Evolutionary conservation across 2,329 filamentous ascomycete genomes (phyloP), one percentile per base, ranked within the genome.

Genomic region (Sclerotinia sclerotiorum): DNA sequence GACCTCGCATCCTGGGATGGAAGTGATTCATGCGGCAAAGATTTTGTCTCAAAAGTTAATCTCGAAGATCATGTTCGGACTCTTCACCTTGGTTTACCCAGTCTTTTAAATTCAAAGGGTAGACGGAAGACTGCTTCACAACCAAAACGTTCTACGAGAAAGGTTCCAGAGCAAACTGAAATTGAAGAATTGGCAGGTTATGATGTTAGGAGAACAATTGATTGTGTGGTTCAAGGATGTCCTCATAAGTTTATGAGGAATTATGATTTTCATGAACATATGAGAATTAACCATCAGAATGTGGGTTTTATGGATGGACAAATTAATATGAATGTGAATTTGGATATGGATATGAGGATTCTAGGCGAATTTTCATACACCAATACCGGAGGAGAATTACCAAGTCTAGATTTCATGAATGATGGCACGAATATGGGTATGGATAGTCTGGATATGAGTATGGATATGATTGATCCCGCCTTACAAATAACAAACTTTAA

Each of bases 51-150:
- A 70, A 97, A 96, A 78, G 85, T 87, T 24, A 88, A 88, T 42
- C 84, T 97, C 0, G 91, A 94, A 78, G 90, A 95, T 72, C 94
- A 98, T 77, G 84, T 97, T 56, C 88, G 92, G 27, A 93, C 90
- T 60, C 86, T 92, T 29, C 94, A 98, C 77, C 82, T 97, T 35
- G 87, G 88, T n/a, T 80, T 86, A 29, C 79, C 78, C 15, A 80
- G 79, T 68, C 77, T 80, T 76, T 58, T 79, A 76, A 73, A 75
- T 76, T 78, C 71, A 71, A 77, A 62, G 74, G 76, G 69, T 79
- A 79, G 72, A 80, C 82, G 72, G 8, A 65, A 65, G 13, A 46
- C 46, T 11, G 32, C 15, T 42, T 55, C 51, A 57, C 51, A 57
- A 44, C 27, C 32, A 32, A 57, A 19, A 52, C 52, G 48, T 56